phyloP scores from a whole-genome alignment of 140 eudicot genomes.

The Stevia rebaudiana region DNA sequence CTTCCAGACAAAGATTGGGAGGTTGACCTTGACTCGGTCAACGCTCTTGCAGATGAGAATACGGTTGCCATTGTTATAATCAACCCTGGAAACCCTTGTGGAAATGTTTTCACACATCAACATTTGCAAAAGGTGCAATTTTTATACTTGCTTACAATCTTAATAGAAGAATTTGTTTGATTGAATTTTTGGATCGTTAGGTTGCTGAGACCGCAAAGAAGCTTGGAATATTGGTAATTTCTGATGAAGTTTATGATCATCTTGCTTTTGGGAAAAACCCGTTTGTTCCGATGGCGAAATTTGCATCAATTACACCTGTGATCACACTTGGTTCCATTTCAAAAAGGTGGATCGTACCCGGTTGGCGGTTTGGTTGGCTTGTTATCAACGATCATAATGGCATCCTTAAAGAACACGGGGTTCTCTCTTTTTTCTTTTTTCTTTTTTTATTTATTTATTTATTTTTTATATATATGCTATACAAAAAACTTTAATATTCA shows the following conservation, averaged over 20 bases:
- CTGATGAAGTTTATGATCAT: slow-evolving; percentile 42
- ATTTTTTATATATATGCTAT: no score
- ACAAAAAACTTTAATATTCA: background rate
- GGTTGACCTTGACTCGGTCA: slow-evolving; percentile 56
- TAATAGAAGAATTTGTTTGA: background rate
- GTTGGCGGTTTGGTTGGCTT: slow-evolving; percentile 97
- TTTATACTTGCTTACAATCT: background rate
- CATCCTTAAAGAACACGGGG: slow-evolving; percentile 58
- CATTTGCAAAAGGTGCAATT: slow-evolving; percentile 60
- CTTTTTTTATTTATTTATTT: no score
- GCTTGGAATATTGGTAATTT: slow-evolving; percentile 34
- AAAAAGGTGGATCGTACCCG: slow-evolving; percentile 92
- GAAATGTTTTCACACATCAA: slow-evolving; percentile 60
- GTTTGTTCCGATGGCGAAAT: slow-evolving; percentile 36
- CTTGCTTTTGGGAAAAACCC: slow-evolving; percentile 37
- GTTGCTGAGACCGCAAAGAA: slow-evolving; percentile 37
- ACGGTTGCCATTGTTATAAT: slow-evolving; percentile 79
- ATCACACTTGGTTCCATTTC: slow-evolving; percentile 81
- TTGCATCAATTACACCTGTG: slow-evolving; percentile 47
- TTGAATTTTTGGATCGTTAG: slow-evolving; percentile 2
- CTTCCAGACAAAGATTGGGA: slow-evolving; percentile 75
- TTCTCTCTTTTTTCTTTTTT: slow-evolving; percentile 35
- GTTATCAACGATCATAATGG: slow-evolving; percentile 63
- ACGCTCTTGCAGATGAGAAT: slow-evolving; percentile 72
- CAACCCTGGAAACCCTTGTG: slow-evolving; percentile 92